Evolutionary conservation across 108 stramenopile genomes (phyloP), one percentile per base, ranked within the genome.

Genomic region (Chaetoceros tenuissimus): DNA sequence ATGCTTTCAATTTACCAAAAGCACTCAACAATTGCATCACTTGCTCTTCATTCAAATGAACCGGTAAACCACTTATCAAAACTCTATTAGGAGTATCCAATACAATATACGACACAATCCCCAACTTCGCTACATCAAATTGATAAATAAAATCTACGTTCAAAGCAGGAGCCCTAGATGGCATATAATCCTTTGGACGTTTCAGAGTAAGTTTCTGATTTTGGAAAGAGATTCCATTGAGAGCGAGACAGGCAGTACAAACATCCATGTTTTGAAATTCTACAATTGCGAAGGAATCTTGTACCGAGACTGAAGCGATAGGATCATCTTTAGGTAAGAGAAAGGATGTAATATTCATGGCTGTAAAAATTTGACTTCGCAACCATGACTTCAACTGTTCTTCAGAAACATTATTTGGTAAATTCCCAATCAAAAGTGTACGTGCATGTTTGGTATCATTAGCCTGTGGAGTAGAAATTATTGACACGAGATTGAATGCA

Each of bases 31-130:
- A 73, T 75, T 99, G 96, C 53, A 85, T 60, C 2, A 98, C 89
- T 73, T 98, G 94, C 26, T 80, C 72, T 43, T 97, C 97, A 3
- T 73, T 70, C 45, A 99, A 68, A 60, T 98, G 92, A 63, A 98
- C 94, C 13, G 96, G 97, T 25, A 99, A 75, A 13, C 98, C 98
- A 17, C 98, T 97, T 53, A 99, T 84, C 62, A 99, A 99, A n/a
- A 99, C 79, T 76, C 98, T 99, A 74, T 97, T 90, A 43, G 96
- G 96, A 25, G 97, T 90, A 73, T 98, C 98, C 21, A 77, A 79
- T n/a, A 99, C 97, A 18, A 73, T 86, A 29, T 72, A 62, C 19
- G 71, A 64, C n/a, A 96, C 68, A 45, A 96, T 95, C 16, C 96
- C 94, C 28, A 97, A 68, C 27, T 71, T 76, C 51, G 81, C 69